Base-by-base conservation (phyloP, 306 rosid genomes). In the Senna tora region DNA sequence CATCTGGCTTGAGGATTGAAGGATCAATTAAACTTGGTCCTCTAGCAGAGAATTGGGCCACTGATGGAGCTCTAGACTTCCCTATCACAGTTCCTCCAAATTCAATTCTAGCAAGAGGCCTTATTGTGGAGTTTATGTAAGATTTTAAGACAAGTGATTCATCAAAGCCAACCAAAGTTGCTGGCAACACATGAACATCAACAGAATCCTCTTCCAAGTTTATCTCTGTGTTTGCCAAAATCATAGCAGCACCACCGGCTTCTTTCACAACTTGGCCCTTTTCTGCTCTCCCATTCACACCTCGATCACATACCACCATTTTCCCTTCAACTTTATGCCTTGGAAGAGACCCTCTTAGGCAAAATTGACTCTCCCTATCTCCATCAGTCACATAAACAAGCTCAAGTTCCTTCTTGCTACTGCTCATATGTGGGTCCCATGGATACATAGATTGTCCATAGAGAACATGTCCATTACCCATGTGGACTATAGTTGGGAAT, bases 121-220 rank as follows among this genome's bases (percentile, higher is more conserved):
- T 84, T 15, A 0, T 71, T 20, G 97, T 87, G 0, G 90, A 78
- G 87, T 89, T 91, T 42, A 94, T 89, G 68, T 87, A 94, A 69
- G 77, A 68, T 75, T 89, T 94, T 59, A 94, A 62, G 33, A 53
- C 81, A 54, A 84, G 43, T 1, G 97, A 80, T 79, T 91, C 99
- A 28, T 87, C 84, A 81, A 86, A 94, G 46, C 97, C 99, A 20
- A 94, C 72, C 82, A 82, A n/a, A 1, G 95, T 91, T 69, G 99
- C 97, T 1, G 97, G 99, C 69, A 91, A 76, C 66, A 94, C 85
- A 84, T 94, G 99, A 75, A 89, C 99, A 78, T 94, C 99, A 28
- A 87, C 97, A 0, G 97, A 94, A 73, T 89, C 96, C 62, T 94
- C 99, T 74, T 83, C 93, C 52, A 89, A 78, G 80, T 89, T 91